Evolutionary conservation across 2,329 filamentous ascomycete species (phyloP).

Genomic region (Periglandula ipomoeae): DNA sequence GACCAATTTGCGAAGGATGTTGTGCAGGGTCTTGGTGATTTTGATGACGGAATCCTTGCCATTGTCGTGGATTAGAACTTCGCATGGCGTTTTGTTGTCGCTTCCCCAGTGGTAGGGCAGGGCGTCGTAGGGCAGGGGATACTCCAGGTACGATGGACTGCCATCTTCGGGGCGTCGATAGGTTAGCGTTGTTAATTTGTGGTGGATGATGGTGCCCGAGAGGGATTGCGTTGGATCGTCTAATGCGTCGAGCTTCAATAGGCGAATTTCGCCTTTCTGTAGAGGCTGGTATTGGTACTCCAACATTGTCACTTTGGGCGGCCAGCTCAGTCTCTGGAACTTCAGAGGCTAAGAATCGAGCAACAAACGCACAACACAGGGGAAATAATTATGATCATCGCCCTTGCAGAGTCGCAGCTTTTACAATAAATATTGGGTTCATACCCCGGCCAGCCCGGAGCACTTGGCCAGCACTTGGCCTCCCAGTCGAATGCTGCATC

Average conservation of each 20-base stretch:
- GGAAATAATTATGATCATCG: too few species aligned
- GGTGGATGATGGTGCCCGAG: constrained; percentile 7
- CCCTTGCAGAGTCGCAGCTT: too few species aligned
- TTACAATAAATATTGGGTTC: too few species aligned
- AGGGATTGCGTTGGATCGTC: neutral
- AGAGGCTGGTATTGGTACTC: constrained; percentile 6
- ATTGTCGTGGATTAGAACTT: neutral
- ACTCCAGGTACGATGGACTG: constrained; percentile 1
- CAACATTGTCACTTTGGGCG: too few species aligned
- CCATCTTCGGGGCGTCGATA: neutral
- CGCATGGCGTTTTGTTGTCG: neutral
- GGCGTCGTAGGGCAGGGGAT: constrained; percentile 5
- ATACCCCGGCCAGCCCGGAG: too few species aligned
- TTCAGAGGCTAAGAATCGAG: too few species aligned
- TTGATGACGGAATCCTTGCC: constrained; percentile 2
- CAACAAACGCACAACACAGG: too few species aligned
- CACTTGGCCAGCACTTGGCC: too few species aligned
- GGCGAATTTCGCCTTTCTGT: constrained; percentile 6
- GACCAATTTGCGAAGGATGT: constrained; percentile 4
- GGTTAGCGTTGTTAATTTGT: constrained; percentile 2
- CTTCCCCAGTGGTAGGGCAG: constrained; percentile 10
- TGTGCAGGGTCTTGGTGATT: constrained; percentile 6
- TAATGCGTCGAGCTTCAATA: constrained; percentile 6
- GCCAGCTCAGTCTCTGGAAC: too few species aligned
- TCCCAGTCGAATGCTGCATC: too few species aligned